phyloP scores from a whole-genome alignment of 2,329 filamentous ascomycete species.

The Pyrenochaeta sp. region DNA sequence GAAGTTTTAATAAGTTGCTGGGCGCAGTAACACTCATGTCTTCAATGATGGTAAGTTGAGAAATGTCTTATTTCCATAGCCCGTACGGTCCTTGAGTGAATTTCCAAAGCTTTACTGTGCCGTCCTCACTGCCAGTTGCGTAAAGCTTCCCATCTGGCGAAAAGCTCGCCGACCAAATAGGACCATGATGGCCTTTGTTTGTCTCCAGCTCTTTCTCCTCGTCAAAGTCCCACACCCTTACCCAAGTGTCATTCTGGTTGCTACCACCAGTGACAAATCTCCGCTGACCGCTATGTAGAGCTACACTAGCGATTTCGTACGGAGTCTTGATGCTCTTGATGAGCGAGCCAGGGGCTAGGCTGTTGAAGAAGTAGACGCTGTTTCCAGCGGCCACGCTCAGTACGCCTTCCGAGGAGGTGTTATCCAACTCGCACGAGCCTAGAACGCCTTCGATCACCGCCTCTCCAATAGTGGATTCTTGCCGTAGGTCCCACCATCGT shows the following conservation, averaged over 20 bases:
- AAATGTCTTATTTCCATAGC: constrained; percentile 64
- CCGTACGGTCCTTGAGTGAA: constrained; percentile 71
- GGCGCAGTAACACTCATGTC: neutral
- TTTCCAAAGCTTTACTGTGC: constrained; percentile 93
- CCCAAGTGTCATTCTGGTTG: constrained; percentile 83
- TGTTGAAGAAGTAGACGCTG: constrained; percentile 90
- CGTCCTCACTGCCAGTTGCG: constrained; percentile 95
- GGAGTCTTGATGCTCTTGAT: constrained; percentile 82
- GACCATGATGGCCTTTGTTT: constrained; percentile 95
- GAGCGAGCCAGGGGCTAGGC: constrained; percentile 70
- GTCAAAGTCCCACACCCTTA: constrained; percentile 91
- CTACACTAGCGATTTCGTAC: constrained; percentile 90
- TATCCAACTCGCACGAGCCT: constrained; percentile 86
- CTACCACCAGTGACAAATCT: constrained; percentile 91
- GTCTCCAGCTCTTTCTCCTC: constrained; percentile 85
- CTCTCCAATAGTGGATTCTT: constrained; percentile 76
- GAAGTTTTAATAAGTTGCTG: no score
- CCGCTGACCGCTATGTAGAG: constrained; percentile 80
- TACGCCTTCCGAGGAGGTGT: constrained; percentile 70
- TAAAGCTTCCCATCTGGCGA: constrained; percentile 96
- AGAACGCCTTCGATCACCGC: constrained; percentile 84
- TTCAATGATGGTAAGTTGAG: neutral
- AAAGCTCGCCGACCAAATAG: constrained; percentile 95
- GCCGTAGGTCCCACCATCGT: constrained; percentile 91
- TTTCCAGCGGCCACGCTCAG: constrained; percentile 94